Evolutionary conservation across 352 stramenopile species (phyloP), one percentile per base, ranked within the genome.

Genomic region (Phytophthora quininea): DNA sequence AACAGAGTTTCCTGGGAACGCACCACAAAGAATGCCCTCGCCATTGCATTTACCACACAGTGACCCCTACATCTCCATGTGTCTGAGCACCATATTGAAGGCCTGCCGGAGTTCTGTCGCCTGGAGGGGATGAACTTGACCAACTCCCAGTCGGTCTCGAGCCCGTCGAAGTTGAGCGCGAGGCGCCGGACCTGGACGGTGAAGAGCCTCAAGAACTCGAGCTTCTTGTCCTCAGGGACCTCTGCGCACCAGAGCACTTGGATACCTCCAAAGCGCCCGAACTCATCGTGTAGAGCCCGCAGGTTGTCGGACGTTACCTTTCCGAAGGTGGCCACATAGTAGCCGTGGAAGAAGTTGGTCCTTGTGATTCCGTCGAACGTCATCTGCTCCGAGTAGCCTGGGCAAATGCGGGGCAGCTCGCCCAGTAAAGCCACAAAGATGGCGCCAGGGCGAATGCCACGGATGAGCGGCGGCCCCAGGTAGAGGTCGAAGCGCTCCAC

Each of bases 361-460:
- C 9, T 15, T 46, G 38, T 5, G 19, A 46, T 15, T 46, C 19
- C 11, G 38, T 10, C 14, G 4, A 46, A 15, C 38, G 14, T 24
- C 1, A 49, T 24, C 43, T 29, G 3, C 9, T 49, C 43, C 43
- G 43, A 53, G 19, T 69, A 64, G 29, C 38, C 45, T 19, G 42
- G 1, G 62, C 59, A 11, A 11, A 40, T 40, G 35, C 35, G 35
- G 6, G 35, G 8, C 0, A 2, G 0, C 9, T 48, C 62, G 51
- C 50, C 48, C 45, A 40, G 42, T 3, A 43, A 48, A 11, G 6
- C 10, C 35, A 40, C 35, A 11, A 40, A 40, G 35, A 40, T 40
- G 35, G 10, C 35, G 10, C 35, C 35, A 11, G 35, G 35, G 10
- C 35, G 35, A 11, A 40, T 40, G 6, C 10, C 6, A 40, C 35